These are phyloP conservation scores for Elongisporangium anandrum DNA, from an alignment of 352 stramenopile genomes.

Conservation along the genomic window DNA sequence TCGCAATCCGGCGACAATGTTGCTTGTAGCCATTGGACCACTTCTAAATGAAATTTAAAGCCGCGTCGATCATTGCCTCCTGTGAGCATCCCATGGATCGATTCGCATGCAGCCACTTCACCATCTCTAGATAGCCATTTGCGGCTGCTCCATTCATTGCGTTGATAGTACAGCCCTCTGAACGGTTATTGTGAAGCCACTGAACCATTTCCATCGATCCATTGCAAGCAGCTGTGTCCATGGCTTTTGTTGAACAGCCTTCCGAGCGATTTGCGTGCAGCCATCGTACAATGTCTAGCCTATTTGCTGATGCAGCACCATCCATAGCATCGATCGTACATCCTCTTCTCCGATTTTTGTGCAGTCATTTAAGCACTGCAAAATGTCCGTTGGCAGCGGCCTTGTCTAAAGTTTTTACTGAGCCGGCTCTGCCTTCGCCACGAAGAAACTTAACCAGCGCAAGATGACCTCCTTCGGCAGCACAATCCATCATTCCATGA, in stretches of 20 bases:
- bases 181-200: slow-evolving; percentile 33
- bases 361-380: slow-evolving; percentile 22
- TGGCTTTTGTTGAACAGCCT: slow-evolving; percentile 27
- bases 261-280: slow-evolving; percentile 21
- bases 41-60: too few relatives aligned
- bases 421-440: not conserved
- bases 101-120: slow-evolving; percentile 22
- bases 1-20: too few relatives aligned
- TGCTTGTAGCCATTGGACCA: too few relatives aligned
- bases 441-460: too few relatives aligned
- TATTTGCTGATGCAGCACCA: slow-evolving; percentile 22
- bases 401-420: slow-evolving; percentile 11
- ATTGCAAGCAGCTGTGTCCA: slow-evolving; percentile 41
- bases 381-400: slow-evolving; percentile 28
- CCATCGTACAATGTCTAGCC: slow-evolving; percentile 25
- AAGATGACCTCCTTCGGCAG: too few relatives aligned
- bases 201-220: slow-evolving; percentile 28
- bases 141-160: slow-evolving; percentile 35
- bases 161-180: slow-evolving; percentile 30
- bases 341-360: too few relatives aligned
- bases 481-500: too few relatives aligned
- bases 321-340: slow-evolving; percentile 16
- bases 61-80: too few relatives aligned
- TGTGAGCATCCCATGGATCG: too few relatives aligned
- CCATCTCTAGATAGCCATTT: slow-evolving; percentile 26